These are phyloP conservation scores for Spongiforma sp. DNA, from an alignment of 1,284 basidiomycete species.

Conservation along the genomic window DNA sequence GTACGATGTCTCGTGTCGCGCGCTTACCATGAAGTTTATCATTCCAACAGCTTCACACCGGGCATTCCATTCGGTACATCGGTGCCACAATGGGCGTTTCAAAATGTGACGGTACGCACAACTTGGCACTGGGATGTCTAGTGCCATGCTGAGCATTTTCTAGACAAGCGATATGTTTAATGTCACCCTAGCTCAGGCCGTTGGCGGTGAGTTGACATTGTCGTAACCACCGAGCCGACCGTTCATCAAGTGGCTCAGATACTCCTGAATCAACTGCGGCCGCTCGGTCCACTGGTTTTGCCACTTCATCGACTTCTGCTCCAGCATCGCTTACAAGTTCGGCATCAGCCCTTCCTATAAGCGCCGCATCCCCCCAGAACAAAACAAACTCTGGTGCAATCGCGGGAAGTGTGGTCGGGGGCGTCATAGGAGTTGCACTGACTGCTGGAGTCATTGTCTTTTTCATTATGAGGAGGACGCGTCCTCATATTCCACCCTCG, in stretches of 20 bases:
- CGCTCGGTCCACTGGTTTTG: slow-evolving; percentile 24
- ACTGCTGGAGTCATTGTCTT: slow-evolving; percentile 32
- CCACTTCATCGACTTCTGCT: too few relatives aligned
- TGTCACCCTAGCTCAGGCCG: slow-evolving; percentile 21
- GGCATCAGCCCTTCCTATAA: too few relatives aligned
- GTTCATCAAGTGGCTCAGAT: slow-evolving; percentile 22
- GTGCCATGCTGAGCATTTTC: slow-evolving; percentile 2
- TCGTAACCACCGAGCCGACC: too few relatives aligned
- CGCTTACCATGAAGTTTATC: slow-evolving; percentile 8
- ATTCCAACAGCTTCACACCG: slow-evolving; percentile 20
- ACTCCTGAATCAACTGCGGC: slow-evolving; percentile 32
- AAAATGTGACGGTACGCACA: slow-evolving; percentile 34
- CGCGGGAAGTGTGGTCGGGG: slow-evolving; percentile 47
- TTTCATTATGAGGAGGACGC: slow-evolving; percentile 35
- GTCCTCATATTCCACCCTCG: slow-evolving; percentile 21
- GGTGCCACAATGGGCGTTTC: slow-evolving; percentile 39
- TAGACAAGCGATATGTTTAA: slow-evolving; percentile 28
- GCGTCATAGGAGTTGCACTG: slow-evolving; percentile 36
- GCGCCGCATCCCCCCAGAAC: too few relatives aligned
- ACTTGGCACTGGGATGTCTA: neutral
- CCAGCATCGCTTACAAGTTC: too few relatives aligned
- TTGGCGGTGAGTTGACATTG: slow-evolving; percentile 30
- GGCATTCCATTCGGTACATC: slow-evolving; percentile 33
- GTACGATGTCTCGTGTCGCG: slow-evolving; percentile 16
- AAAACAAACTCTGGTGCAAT: slow-evolving; percentile 29